Percentiles rank a stretch among this genome's conserved stretches.
Conservation (phyloP, 805 yeast genomes). For the Danielia oregonensis region DNA sequence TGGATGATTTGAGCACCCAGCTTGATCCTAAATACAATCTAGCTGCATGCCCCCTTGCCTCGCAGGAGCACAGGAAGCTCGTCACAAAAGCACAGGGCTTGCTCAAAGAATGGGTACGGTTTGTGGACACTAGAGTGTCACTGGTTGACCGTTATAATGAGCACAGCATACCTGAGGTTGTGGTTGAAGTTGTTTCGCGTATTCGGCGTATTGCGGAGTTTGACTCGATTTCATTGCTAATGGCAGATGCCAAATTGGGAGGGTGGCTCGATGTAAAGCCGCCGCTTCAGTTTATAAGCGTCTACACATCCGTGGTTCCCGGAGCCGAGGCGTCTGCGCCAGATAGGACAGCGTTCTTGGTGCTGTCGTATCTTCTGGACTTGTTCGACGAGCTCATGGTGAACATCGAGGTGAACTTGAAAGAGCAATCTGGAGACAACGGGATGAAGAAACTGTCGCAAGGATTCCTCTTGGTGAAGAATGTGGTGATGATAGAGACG, state of each 20-base stretch:
- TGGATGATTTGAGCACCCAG: constrained; percentile 20
- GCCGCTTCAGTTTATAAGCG: constrained; percentile 42
- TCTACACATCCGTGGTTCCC: constrained; percentile 47
- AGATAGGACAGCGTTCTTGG: constrained; percentile 30
- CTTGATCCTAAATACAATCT: too few species aligned
- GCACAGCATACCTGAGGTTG: constrained; percentile 64
- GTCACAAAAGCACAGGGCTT: constrained; percentile 27
- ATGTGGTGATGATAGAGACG: constrained; percentile 71
- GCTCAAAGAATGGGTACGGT: constrained; percentile 55
- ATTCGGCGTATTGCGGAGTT: constrained; percentile 64
- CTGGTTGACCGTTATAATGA: constrained; percentile 58
- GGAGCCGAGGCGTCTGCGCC: constrained; percentile 23
- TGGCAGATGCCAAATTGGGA: constrained; percentile 53
- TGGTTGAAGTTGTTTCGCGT: constrained; percentile 68
- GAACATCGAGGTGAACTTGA: constrained; percentile 59
- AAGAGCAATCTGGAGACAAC: constrained; percentile 24
- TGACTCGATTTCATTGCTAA: constrained; percentile 47
- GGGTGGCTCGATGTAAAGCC: constrained; percentile 67
- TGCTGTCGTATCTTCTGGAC: constrained; percentile 72
- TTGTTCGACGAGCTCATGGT: constrained; percentile 70
- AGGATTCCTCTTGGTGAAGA: constrained; percentile 71
- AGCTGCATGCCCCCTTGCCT: constrained; percentile 10
- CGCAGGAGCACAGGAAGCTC: constrained; percentile 15
- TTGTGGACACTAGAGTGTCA: constrained; percentile 50
- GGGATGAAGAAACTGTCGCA: constrained; percentile 41